A percentile compares a stretch with the other conserved stretches of the same genome.
Conservation (phyloP, 2,329 filamentous ascomycete genomes). For the Neoascochyta sp. region DNA sequence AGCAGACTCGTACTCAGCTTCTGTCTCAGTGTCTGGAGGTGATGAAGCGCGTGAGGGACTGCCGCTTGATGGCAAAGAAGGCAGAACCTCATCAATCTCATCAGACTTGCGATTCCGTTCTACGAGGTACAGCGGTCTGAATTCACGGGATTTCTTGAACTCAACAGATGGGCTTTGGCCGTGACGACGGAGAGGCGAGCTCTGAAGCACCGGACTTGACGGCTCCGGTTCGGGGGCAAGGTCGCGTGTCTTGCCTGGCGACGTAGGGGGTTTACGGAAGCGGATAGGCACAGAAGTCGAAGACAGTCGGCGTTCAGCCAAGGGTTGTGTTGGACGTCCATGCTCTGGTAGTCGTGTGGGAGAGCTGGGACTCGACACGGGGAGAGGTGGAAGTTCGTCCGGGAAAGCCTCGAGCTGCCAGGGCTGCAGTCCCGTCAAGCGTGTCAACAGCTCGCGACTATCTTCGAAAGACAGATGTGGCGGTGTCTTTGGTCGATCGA, state of each 20-base stretch:
- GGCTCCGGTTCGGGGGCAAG: conserved; percentile 38
- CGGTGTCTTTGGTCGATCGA: conserved; percentile 29
- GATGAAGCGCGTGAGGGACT: conserved; percentile 34
- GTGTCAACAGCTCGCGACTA: conserved; percentile 30
- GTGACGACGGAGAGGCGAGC: conserved; percentile 45
- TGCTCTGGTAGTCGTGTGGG: conserved; percentile 25
- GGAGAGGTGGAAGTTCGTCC: conserved; percentile 34
- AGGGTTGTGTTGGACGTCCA: conserved; percentile 12
- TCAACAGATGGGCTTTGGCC: conserved; percentile 50
- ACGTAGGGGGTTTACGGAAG: conserved; percentile 49
- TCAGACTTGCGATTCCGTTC: conserved; percentile 53
- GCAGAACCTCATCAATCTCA: conserved; percentile 43
- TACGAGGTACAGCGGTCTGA: conserved; percentile 78
- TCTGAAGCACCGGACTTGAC: conserved; percentile 24
- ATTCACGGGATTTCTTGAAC: conserved; percentile 59
- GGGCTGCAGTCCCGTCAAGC: conserved; percentile 35
- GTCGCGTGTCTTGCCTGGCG: conserved; percentile 43
- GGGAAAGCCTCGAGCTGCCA: conserved; percentile 36
- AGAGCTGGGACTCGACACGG: conserved; percentile 31
- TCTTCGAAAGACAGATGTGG: conserved; percentile 31
- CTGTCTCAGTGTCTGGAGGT: conserved; percentile 25
- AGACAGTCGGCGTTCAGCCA: conserved; percentile 23
- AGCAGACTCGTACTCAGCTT: conserved; percentile 46
- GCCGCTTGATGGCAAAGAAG: conserved; percentile 50
- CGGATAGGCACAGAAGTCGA: conserved; percentile 55